phyloP scores from a whole-genome alignment of 1,139 yeast species.

The Hyphopichia burtonii region DNA sequence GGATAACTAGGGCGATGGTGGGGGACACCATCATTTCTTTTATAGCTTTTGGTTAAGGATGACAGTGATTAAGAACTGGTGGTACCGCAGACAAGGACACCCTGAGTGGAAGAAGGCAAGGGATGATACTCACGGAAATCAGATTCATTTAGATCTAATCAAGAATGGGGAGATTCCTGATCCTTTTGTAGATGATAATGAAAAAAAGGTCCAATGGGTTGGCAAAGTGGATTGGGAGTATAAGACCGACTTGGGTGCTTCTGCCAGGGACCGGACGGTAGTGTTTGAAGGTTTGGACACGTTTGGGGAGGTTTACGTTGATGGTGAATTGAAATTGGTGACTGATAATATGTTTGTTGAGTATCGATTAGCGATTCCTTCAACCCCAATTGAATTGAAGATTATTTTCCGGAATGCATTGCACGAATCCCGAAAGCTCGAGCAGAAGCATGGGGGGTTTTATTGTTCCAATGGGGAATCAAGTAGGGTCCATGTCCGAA shows the following conservation, averaged over 20 bases:
- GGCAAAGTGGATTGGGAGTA: constrained; percentile 46
- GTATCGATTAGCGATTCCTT: constrained; percentile 12
- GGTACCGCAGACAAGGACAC: background rate
- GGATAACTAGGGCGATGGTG: too few species aligned
- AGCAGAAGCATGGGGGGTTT: constrained; percentile 15
- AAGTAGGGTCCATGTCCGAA: constrained; percentile 42
- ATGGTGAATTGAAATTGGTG: constrained; percentile 26
- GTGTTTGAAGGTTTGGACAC: constrained; percentile 48
- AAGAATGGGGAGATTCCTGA: constrained; percentile 37
- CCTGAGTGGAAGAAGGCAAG: constrained; percentile 1
- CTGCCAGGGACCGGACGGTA: constrained; percentile 10
- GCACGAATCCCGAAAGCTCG: constrained; percentile 17
- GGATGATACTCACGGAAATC: constrained; percentile 9
- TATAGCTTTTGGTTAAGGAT: too few species aligned
- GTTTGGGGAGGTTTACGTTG: constrained; percentile 35
- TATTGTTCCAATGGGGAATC: constrained; percentile 40
- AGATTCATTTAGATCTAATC: constrained; percentile 41
- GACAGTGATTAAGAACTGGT: constrained; percentile 2
- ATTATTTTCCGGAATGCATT: constrained; percentile 23
- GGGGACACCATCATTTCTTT: too few species aligned
- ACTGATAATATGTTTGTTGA: constrained; percentile 40
- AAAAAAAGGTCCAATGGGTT: constrained; percentile 45
- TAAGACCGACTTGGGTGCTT: constrained; percentile 7
- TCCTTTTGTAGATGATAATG: constrained; percentile 43
- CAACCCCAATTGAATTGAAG: constrained; percentile 13